These are phyloP conservation scores for Acanthochlamys bracteata DNA, from an alignment of 106 monocot species.

Conservation along the genomic window DNA sequence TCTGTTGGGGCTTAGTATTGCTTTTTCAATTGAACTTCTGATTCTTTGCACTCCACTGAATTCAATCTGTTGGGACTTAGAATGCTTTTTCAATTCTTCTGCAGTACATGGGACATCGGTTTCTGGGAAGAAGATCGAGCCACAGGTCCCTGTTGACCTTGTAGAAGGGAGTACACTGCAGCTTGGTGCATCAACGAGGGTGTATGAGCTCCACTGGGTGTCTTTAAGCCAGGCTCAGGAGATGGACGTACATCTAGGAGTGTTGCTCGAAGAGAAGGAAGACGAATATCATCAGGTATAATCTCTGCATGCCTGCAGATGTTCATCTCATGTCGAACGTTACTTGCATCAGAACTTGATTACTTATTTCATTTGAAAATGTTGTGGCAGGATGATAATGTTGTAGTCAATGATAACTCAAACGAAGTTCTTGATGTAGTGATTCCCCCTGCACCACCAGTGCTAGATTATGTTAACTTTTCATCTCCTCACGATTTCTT, in stretches of 20 bases:
- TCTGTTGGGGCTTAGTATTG: too few species aligned
- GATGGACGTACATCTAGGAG: slow-evolving; percentile 24
- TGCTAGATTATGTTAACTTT: slow-evolving; percentile 17
- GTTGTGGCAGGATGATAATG: slow-evolving; percentile 19
- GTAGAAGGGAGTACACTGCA: slow-evolving; percentile 40
- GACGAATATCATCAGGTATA: slow-evolving; percentile 35
- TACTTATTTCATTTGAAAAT: neutral
- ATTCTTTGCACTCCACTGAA: neutral
- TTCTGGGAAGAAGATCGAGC: slow-evolving; percentile 40
- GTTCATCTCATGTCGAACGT: too few species aligned
- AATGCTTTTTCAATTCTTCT: too few species aligned
- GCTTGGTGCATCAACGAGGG: slow-evolving; percentile 53
- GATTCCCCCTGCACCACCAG: slow-evolving; percentile 36
- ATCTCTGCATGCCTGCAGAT: neutral
- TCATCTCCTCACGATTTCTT: slow-evolving; percentile 5
- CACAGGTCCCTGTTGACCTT: slow-evolving; percentile 26
- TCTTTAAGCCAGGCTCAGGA: slow-evolving; percentile 18
- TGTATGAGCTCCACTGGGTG: slow-evolving; percentile 48
- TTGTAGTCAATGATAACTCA: neutral
- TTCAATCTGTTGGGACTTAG: too few species aligned
- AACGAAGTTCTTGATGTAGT: neutral
- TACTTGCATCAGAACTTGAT: too few species aligned
- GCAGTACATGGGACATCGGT: slow-evolving; percentile 51
- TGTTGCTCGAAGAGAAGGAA: slow-evolving; percentile 28
- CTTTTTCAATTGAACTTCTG: too few species aligned